Evolutionary conservation across 352 stramenopile genomes (phyloP).

Genomic region (Pythium catenulatum): DNA sequence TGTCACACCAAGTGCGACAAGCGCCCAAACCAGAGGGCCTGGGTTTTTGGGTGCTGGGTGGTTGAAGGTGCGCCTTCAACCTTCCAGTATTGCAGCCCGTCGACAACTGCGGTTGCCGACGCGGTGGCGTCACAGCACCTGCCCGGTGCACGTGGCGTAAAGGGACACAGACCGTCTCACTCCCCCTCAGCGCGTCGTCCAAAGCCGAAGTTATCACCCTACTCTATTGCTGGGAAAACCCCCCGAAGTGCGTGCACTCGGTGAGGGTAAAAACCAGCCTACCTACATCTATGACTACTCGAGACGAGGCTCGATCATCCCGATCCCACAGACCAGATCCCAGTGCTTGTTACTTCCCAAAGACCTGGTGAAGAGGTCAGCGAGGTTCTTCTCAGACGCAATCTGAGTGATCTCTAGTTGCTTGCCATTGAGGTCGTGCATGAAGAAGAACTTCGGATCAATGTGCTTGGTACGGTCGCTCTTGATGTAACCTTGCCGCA

Average conservation of each 20-base stretch:
- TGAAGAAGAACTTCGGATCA: slow-evolving; percentile 60
- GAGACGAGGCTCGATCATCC: slow-evolving; percentile 22
- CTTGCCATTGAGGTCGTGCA: slow-evolving; percentile 52
- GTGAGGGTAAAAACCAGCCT: slow-evolving; percentile 41
- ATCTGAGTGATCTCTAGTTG: slow-evolving; percentile 31
- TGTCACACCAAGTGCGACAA: background rate
- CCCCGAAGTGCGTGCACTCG: background rate
- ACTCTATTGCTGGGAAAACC: background rate
- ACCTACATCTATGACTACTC: slow-evolving; percentile 5
- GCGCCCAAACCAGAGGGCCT: background rate
- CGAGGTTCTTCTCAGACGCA: slow-evolving; percentile 39
- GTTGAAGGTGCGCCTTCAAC: slow-evolving; percentile 12
- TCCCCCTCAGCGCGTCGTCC: slow-evolving; percentile 27
- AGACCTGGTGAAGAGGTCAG: slow-evolving; percentile 51
- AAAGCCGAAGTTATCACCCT: background rate
- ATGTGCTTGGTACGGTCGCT: slow-evolving; percentile 56
- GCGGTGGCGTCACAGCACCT: background rate
- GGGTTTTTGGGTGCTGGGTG: background rate
- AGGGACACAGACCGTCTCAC: slow-evolving; percentile 4
- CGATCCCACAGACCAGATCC: slow-evolving; percentile 29
- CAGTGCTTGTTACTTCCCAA: slow-evolving; percentile 54
- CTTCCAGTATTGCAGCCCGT: background rate
- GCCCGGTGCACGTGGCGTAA: background rate
- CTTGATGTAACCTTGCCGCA: slow-evolving; percentile 47
- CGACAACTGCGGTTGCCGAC: slow-evolving; percentile 1